Evolutionary conservation across 2,329 filamentous ascomycete species (phyloP), one percentile per base, ranked within the genome.

Genomic region (Fusarium domesticum): DNA sequence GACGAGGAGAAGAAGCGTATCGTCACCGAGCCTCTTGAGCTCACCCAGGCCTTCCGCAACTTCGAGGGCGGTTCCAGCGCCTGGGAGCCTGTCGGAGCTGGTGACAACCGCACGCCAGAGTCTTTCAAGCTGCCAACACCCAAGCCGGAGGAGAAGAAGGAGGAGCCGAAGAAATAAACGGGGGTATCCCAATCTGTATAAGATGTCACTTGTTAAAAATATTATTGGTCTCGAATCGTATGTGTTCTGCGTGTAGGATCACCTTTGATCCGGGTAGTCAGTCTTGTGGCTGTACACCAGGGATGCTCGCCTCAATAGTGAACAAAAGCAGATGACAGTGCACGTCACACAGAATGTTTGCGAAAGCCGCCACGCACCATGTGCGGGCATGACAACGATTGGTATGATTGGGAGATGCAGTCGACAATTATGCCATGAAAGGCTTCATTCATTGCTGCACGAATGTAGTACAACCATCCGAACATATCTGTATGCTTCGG

Each of bases 1-100:
- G 93, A 98, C 59, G 93, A 98, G 74, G 95, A 98, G 80, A 98
- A 96, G 87, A 98, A 98, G 83, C 83, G 93, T 51, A 96, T 98
- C 65, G 92, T 98, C 49, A 92, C 95, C 23, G 95, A 98, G 77
- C 93, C 95, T 32, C 77, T 98, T 38, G 93, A 98, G 76, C 80
- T 98, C 70, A 97, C 93, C 12, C 93, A 98, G 72, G 93, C 95
- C 6, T 98, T 95, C 83, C 84, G 93, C 60, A 97, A 98, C 75
- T 98, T 98, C 64, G 91, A 96, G 73, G 90, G 91, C 50, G 89
- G 90, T 44, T 83, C 83, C 36, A 83, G 84, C 54, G 79, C 79
- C 12, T 84, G 81, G 81, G 81, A 84, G 73, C 81, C 78, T 55
- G 70, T 85, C 51, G 81, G 78, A 47, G 55, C 79, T 51, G 92